Conservation (phyloP, 1,284 basidiomycete species). For the Moesziomyces sp. region DNA sequence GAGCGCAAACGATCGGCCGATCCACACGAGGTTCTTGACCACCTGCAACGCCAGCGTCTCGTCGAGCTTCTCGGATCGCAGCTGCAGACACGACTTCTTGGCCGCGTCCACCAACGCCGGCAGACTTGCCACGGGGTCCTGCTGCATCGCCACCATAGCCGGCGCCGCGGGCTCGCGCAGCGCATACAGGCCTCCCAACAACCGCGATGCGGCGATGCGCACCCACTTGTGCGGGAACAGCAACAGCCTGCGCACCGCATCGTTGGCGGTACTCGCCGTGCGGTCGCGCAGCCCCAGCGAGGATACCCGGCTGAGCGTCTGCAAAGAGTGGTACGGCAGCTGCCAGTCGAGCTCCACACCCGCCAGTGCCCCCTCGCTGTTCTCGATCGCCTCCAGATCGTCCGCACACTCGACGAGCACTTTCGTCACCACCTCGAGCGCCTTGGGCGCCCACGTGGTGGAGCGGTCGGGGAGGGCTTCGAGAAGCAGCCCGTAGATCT, state of each 20-base stretch:
- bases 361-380: constrained; percentile 69
- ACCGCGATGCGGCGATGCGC: constrained; percentile 80
- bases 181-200: constrained; percentile 78
- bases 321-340: constrained; percentile 79
- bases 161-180: constrained; percentile 15
- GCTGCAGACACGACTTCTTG: constrained; percentile 79
- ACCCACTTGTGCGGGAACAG: constrained; percentile 96
- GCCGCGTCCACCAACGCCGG: constrained; percentile 78
- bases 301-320: constrained; percentile 30
- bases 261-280: constrained; percentile 7
- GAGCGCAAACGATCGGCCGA: constrained; percentile 75
- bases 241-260: constrained; percentile 77
- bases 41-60: constrained; percentile 82
- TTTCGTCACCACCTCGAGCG: constrained; percentile 27
- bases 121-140: constrained; percentile 70
- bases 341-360: constrained; percentile 77
- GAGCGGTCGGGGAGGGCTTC: constrained; percentile 70
- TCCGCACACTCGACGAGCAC: constrained; percentile 46
- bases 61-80: constrained; percentile 84
- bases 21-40: constrained; percentile 92
- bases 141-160: constrained; percentile 55
- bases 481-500: constrained; percentile 69
- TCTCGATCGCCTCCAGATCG: constrained; percentile 50
- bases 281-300: constrained; percentile 4
- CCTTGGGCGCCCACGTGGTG: constrained; percentile 29